Base-by-base conservation (phyloP, 768 basidiomycete species). In the Pleurotus platypus region DNA sequence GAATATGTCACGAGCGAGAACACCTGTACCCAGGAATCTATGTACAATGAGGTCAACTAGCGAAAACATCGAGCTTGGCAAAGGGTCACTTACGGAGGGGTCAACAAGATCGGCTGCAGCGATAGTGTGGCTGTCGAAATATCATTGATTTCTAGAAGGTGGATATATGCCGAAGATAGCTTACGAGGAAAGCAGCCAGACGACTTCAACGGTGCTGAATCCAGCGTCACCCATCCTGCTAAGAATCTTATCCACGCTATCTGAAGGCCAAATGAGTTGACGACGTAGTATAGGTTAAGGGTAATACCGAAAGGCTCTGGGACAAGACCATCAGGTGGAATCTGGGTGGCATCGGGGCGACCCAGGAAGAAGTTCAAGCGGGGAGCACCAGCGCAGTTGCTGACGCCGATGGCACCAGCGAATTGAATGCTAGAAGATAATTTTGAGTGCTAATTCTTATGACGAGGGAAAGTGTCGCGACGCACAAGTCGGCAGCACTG, bases 401-500 rank as follows among this genome's bases (percentile, higher is more conserved):
- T 64, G 12, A 75, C 64, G 47, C 72, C 74, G 40, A 77, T 72
- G 1, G 78, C 77, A 15, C 67, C 76, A 11, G 79, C 78, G 58
- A 80, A 75, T 57, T 78, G 75, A 46, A 82, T 75, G 63, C 73
- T 76, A 37, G 48, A 51, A 35, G 30, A 35, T 8, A 16, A 38
- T 59, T 1, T n/a, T 38, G 16, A 26, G 22, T 46, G 27, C 35
- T 13, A 11, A 18, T 11, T n/a, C n/a, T n/a, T 6, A 24, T 7
- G 30, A 11, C 6, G 37, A 18, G 30, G 16, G 24, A 54, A 15
- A 50, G 38, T 24, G n/a, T 12, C 35, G 13, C 50, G 9, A 66
- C 74, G 49, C 56, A 80, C 78, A 82, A 75, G 66, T 82, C 81
- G 42, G 76, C 79, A 22, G 74, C 60, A 2, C 66, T 61, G 37